Base-by-base conservation (phyloP, 2,329 filamentous ascomycete species). In the Moelleriella libera region DNA sequence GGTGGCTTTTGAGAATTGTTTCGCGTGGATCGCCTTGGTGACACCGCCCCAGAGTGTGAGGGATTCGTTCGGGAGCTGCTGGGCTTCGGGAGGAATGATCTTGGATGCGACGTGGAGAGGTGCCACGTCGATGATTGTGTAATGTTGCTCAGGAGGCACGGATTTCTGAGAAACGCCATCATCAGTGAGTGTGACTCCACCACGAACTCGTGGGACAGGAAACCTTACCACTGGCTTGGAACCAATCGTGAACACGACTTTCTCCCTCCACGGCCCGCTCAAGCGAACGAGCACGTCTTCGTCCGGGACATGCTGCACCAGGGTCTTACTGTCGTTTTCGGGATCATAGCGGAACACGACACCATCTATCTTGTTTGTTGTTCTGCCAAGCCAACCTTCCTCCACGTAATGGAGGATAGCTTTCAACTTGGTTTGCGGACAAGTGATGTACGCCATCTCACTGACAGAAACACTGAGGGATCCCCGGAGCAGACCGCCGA, bases 391-490 rank as follows among this genome's bases (percentile, higher is more conserved):
- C 89, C 92, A 98, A 45, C 89, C 88, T 57, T 97, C 90, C 59
- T 97, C 90, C 48, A 89, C 71, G 62, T 98, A 98, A 58, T 94
- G 83, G 44, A 98, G 68, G 52, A 98, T 95, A 14, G 83, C 85
- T 69, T 97, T 97, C 54, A 94, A 78, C 60, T 82, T 84, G 2
- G 88, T 95, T 68, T 88, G 82, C n/a, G 84, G 77, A 66, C 92
- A 98, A 40, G 82, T 89, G 50, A 97, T 76, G 62, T 85, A 94
- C 58, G 88, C 92, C 53, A 82, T 77, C 58, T 98, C 92, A 44
- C 89, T 85, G 28, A 98, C 92, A 7, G 84, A 89, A 52, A 98
- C 83, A 57, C 83, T 89, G 45, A 97, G 71, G n/a, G 85, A 82
- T 29, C 92, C 92, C 54, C 89, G 77, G 43, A 98, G 68, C 47